A percentile compares a stretch with the other conserved stretches of the same genome.
Evolutionary conservation across 352 stramenopile genomes (phyloP).

Genomic region (Pelagophyceae sp.): DNA sequence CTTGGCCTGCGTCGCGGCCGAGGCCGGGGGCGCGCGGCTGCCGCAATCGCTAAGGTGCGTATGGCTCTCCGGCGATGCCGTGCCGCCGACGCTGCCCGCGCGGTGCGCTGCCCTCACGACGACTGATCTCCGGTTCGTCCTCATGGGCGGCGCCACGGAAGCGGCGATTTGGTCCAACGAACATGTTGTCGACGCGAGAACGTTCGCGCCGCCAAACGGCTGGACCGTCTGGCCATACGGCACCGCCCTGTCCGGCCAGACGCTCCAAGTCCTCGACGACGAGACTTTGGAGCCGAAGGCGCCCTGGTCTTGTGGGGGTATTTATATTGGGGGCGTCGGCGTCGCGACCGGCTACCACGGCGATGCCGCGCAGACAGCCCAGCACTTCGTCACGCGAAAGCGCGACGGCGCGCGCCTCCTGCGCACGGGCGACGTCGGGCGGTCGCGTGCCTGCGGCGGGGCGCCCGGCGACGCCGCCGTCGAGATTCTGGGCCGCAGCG

Average conservation of each 20-base stretch:
- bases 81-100: conserved; percentile 21
- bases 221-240: conserved; percentile 28
- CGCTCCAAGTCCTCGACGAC: conserved; percentile 53
- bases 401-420: conserved; percentile 34
- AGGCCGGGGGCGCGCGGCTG: not conserved
- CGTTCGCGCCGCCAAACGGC: conserved; percentile 5
- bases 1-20: conserved; percentile 18
- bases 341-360: conserved; percentile 71
- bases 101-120: not conserved
- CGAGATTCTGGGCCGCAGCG: conserved; percentile 56
- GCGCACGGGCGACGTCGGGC: conserved; percentile 58
- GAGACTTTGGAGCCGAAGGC: conserved; percentile 48
- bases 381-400: conserved; percentile 18
- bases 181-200: not conserved
- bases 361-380: conserved; percentile 37
- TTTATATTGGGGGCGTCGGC: conserved; percentile 72
- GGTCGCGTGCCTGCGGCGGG: conserved; percentile 31
- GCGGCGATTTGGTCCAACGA: conserved; percentile 28
- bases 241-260: conserved; percentile 16
- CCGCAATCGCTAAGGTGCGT: not conserved
- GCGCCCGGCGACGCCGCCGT: conserved; percentile 41
- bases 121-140: not conserved
- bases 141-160: conserved; percentile 29
- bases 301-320: conserved; percentile 57
- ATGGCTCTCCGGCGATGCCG: conserved; percentile 26